Base-by-base conservation (phyloP, 441 rosid genomes). In the Eugenia klotzschiana region DNA sequence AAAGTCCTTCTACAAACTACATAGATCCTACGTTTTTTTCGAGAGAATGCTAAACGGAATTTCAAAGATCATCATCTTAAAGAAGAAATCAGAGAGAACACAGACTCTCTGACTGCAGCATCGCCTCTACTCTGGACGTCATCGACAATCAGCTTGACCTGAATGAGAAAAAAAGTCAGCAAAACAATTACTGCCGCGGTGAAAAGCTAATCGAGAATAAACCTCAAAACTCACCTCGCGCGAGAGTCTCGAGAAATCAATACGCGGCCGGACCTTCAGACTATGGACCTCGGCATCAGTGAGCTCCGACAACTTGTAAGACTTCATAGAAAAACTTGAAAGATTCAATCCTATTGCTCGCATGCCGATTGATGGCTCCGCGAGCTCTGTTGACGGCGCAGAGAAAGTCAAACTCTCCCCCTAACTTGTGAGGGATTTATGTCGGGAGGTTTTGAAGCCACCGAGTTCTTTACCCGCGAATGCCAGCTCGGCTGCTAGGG, bases 311-410 rank as follows among this genome's bases (percentile, higher is more conserved):
- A 96, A 89, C 87, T 85, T 90, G 33, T 93, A 94, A 12, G 97
- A 93, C 93, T 94, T 96, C 99, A 96, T 95, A 18, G 94, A 91
- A n/a, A n/a, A n/a, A n/a, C n/a, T n/a, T n/a, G n/a, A n/a, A n/a
- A n/a, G n/a, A n/a, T n/a, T n/a, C n/a, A n/a, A n/a, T n/a, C n/a
- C n/a, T n/a, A n/a, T n/a, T n/a, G n/a, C n/a, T n/a, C n/a, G n/a
- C n/a, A n/a, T n/a, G n/a, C n/a, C n/a, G n/a, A n/a, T n/a, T n/a
- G n/a, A n/a, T n/a, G n/a, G n/a, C n/a, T n/a, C n/a, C n/a, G n/a
- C n/a, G n/a, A n/a, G n/a, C n/a, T n/a, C n/a, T n/a, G n/a, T n/a
- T n/a, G n/a, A n/a, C n/a, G n/a, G n/a, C n/a, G n/a, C n/a, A n/a
- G n/a, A n/a, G n/a, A n/a, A n/a, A n/a, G n/a, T n/a, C n/a, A n/a